Evolutionary conservation across 169 alveolate genomes (phyloP).

Genomic region (Plasmodium vinckei): DNA sequence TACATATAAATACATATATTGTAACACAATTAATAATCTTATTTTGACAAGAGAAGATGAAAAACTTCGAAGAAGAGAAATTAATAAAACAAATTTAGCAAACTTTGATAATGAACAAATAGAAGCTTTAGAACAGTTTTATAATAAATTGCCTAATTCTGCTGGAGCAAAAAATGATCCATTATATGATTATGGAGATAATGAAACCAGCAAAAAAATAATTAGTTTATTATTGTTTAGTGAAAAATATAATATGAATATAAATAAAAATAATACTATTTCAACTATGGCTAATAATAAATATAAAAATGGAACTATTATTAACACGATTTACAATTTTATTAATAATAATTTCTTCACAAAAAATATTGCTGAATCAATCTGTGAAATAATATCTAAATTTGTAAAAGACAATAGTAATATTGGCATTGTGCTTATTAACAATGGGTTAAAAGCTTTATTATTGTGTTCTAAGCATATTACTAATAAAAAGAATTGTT

Average conservation of each 20-base stretch:
- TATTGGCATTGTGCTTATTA: conserved; percentile 59
- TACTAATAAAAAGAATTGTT: conserved; percentile 53
- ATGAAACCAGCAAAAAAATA: conserved; percentile 48
- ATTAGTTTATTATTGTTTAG: conserved; percentile 36
- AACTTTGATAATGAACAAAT: conserved; percentile 71
- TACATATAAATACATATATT: conserved; percentile 60
- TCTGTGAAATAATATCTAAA: conserved; percentile 58
- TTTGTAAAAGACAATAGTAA: conserved; percentile 44
- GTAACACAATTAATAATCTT: conserved; percentile 56
- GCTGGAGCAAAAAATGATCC: conserved; percentile 52
- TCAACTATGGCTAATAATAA: not conserved
- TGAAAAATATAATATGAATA: conserved; percentile 38
- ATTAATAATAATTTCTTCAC: conserved; percentile 69
- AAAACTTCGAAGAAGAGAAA: conserved; percentile 55
- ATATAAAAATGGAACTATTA: conserved; percentile 66
- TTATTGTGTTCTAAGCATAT: conserved; percentile 59
- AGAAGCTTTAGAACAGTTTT: conserved; percentile 73
- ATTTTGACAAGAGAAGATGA: conserved; percentile 70
- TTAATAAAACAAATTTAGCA: conserved; percentile 67
- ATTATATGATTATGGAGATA: conserved; percentile 73
- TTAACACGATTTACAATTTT: conserved; percentile 63
- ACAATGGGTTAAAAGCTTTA: conserved; percentile 65
- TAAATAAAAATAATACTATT: conserved; percentile 1
- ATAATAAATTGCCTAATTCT: conserved; percentile 36
- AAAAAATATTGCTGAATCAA: conserved; percentile 64